Base-by-base conservation (phyloP, 108 stramenopile species). In the Nitzschia putrida region DNA sequence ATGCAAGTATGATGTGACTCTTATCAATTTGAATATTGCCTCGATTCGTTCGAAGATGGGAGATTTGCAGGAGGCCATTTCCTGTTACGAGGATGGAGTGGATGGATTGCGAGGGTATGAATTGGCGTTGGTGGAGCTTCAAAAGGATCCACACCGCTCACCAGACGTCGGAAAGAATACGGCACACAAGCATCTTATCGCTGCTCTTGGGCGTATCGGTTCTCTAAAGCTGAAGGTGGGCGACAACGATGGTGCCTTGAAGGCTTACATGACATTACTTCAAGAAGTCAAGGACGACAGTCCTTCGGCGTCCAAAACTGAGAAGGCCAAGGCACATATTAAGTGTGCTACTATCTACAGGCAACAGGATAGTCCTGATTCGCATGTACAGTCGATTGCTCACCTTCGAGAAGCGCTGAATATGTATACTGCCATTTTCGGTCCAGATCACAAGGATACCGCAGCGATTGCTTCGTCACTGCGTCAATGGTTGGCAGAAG, bases 321-420 rank as follows among this genome's bases (percentile, higher is more conserved):
- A 94, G 58, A 87, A 87, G 57, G 93, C 90, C 21, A 94, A 94
- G 71, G 93, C 90, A 20, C 88, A 90, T 53, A 89, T 94, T 52
- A 94, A 94, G 61, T 91, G 90, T 64, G 93, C 93, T 13, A 94
- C 93, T 8, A 94, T 94, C 53, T 90, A 86, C 64, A 85, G 93
- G 0, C 84, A 87, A 52, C 78, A 84, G 26, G 83, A 80, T 24
- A 82, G 76, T 50, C 44, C 69, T 25, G 83, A 90, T 47, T 84
- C 84, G 8, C 89, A 88, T 54, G 85, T 78, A 29, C 77, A 86
- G 52, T 88, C 90, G 22, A 87, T 91, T 42, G 44, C 82, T 1
- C 90, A 94, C 70, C 73, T 94, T 44, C 87, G 83, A 14, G 87
- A 94, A 53, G 93, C 93, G 11, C 77, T 90, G 55, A 79, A 86